Conservation (phyloP, 169 alveolate species). For the Plasmodium gallinaceum region DNA sequence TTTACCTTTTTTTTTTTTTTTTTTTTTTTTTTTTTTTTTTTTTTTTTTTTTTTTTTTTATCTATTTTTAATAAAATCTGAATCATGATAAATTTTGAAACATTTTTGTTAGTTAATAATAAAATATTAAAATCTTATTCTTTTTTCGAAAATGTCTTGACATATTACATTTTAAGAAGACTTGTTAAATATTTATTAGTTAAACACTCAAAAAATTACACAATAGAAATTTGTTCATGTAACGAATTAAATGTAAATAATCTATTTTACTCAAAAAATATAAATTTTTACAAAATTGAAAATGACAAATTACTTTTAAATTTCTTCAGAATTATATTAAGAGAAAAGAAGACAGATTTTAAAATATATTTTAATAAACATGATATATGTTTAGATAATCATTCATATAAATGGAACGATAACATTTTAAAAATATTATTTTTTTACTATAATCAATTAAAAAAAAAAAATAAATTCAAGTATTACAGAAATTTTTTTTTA, state of each 20-base stretch:
- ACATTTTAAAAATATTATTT: slow-evolving; percentile 39
- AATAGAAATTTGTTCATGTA: slow-evolving; percentile 58
- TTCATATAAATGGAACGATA: slow-evolving; percentile 21
- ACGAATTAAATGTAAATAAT: slow-evolving; percentile 34
- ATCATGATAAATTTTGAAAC: slow-evolving; percentile 20
- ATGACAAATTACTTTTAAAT: not conserved
- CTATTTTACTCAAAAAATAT: slow-evolving; percentile 27
- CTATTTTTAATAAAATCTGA: not conserved
- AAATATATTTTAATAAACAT: not conserved
- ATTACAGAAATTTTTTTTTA: slow-evolving; percentile 6
- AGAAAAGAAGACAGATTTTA: not conserved
- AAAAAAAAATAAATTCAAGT: slow-evolving; percentile 2
- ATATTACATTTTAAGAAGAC: slow-evolving; percentile 25
- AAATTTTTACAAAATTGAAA: slow-evolving; percentile 3
- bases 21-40: not conserved
- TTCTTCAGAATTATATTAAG: slow-evolving; percentile 13
- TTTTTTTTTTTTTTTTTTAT: not conserved
- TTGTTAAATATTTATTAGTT: not conserved
- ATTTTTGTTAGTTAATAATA: slow-evolving; percentile 6
- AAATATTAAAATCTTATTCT: slow-evolving; percentile 7
- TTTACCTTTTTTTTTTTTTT: not conserved
- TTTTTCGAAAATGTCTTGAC: slow-evolving; percentile 34
- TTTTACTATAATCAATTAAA: not conserved
- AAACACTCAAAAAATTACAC: slow-evolving; percentile 13
- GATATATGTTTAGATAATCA: not conserved